Base-by-base conservation (phyloP, 2,329 filamentous ascomycete genomes). In the Hypoxylon sp. region DNA sequence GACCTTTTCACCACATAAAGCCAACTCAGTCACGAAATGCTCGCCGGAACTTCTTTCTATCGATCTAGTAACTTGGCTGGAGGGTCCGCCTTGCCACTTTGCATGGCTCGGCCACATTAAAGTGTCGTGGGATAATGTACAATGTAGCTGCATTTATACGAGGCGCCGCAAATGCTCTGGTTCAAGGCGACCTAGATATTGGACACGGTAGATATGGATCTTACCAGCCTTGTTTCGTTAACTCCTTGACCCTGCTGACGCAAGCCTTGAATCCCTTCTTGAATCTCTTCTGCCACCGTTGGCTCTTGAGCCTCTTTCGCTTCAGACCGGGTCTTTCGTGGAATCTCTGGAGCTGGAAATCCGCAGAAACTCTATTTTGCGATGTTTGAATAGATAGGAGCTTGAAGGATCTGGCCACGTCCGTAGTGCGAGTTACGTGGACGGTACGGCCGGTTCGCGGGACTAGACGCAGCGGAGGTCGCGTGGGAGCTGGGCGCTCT, bases 161-260 rank as follows among this genome's bases (percentile, higher is more conserved):
- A n/a, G 50, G 28, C 50, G 38, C 19, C 25, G 25, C 19, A 28
- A 25, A 63, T 25, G 43, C 34, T 60, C 43, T 41, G 48, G 28
- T 51, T 48, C 46, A 46, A 51, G 30, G 38, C 45, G 55, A 62
- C 41, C 19, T 56, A 21, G 51, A 50, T 60, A 65, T 61, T 68
- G 65, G 72, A 73, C 70, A 73, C 17, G 43, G 53, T 32, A 43
- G 38, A 55, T 46, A 28, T 2, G 30, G 13, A 51, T 48, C 51
- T 75, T 81, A 97, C 93, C 93, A 96, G 2, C 93, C 93, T 80
- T 96, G 92, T 76, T 83, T 87, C 73, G 87, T 91, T 81, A 97
- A 83, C 77, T 92, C 86, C 75, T 86, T 82, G 5, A 93, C 92
- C 71, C 92, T 84, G 43, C 74, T 77, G 6, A 93, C 86, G 10